phyloP scores from a whole-genome alignment of 2,329 filamentous ascomycete genomes.

The Diaporthe nobilis region DNA sequence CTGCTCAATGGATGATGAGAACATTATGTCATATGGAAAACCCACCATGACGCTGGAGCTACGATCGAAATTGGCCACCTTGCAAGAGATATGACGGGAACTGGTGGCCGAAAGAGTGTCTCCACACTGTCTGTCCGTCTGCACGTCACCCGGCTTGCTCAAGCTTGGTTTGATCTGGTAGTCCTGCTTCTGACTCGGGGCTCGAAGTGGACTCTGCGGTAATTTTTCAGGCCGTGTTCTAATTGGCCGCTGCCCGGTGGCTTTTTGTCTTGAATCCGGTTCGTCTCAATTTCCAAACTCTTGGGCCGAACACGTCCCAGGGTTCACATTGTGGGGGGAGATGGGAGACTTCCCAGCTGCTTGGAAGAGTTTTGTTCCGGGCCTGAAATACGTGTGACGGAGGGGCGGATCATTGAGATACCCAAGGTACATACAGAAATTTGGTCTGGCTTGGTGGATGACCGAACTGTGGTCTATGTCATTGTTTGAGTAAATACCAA shows the following conservation, averaged over 20 bases:
- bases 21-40: not conserved
- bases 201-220: constrained; percentile 21
- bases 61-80: not conserved
- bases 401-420: not conserved
- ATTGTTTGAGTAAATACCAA: not conserved
- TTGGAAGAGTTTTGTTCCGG: constrained; percentile 3
- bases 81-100: not conserved
- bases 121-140: constrained; percentile 3
- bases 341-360: not conserved
- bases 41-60: not conserved
- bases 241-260: not conserved
- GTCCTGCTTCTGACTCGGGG: constrained; percentile 24
- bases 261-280: not conserved
- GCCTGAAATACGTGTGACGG: not conserved
- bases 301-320: not conserved
- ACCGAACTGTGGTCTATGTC: not conserved
- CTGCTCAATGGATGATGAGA: not conserved
- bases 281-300: not conserved
- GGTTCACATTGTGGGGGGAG: not conserved
- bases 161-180: constrained; percentile 11
- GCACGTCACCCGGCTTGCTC: constrained; percentile 9
- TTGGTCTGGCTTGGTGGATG: not conserved
- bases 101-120: not conserved
- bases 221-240: not conserved
- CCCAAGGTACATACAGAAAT: not conserved